A percentile compares a stretch with the other conserved stretches of the same genome.
These are phyloP conservation scores for Primulina huaijiensis DNA, from an alignment of 257 asterid genomes.

Conservation along the genomic window DNA sequence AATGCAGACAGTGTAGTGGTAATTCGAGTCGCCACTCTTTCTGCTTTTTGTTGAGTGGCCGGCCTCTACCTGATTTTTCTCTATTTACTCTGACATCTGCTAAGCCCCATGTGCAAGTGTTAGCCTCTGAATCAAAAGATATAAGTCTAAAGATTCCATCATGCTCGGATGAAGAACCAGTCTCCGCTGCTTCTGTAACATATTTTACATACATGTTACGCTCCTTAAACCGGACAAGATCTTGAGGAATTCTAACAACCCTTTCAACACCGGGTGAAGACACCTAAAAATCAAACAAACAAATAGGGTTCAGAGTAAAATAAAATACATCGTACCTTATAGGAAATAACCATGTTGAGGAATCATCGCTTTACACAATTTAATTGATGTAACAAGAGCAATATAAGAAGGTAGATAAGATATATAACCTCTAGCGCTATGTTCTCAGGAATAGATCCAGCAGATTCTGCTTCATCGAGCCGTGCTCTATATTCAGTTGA, in stretches of 20 bases:
- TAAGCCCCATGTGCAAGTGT: constrained; percentile 70
- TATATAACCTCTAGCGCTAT: constrained; percentile 60
- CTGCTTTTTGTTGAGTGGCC: constrained; percentile 85
- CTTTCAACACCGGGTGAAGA: constrained; percentile 93
- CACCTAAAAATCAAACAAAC: constrained; percentile 42
- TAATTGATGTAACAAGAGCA: constrained; percentile 5
- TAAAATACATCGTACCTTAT: neutral
- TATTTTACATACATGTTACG: constrained; percentile 74
- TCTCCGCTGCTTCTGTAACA: constrained; percentile 35
- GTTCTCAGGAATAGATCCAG: constrained; percentile 58
- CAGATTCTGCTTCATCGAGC: constrained; percentile 72
- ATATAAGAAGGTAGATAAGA: constrained; percentile 15
- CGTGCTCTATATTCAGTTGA: constrained; percentile 50
- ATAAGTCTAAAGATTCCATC: constrained; percentile 70
- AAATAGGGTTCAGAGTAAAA: neutral
- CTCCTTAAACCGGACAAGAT: constrained; percentile 81
- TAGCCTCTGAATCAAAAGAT: constrained; percentile 47
- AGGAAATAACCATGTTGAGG: neutral
- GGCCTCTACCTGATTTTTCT: constrained; percentile 84
- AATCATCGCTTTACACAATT: neutral
- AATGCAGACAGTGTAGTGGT: constrained; percentile 51
- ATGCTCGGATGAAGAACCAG: constrained; percentile 43
- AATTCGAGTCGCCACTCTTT: constrained; percentile 75
- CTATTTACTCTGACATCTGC: constrained; percentile 82
- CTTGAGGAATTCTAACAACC: constrained; percentile 66